Evolutionary conservation across 2,329 filamentous ascomycete species (phyloP).

Genomic region (Emericellopsis cladophorae): DNA sequence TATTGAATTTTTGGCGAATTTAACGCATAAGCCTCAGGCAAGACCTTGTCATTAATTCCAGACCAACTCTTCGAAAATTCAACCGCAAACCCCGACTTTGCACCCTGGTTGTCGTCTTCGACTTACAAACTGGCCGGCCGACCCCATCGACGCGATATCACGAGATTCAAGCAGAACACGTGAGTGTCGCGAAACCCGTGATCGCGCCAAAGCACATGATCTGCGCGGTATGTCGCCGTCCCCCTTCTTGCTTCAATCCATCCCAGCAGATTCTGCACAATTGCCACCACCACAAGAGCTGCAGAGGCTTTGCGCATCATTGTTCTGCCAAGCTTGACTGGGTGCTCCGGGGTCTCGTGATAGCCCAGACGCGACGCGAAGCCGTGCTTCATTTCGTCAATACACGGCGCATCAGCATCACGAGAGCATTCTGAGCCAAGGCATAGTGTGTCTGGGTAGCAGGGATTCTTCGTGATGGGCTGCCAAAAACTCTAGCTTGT

Average conservation of each 20-base stretch:
- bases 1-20: no score
- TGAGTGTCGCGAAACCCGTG: conserved; percentile 28
- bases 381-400: neutral
- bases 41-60: no score
- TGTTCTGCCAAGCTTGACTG: neutral
- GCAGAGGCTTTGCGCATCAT: neutral
- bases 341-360: neutral
- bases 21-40: no score
- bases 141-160: conserved; percentile 23
- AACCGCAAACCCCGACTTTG: no score
- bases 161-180: conserved; percentile 32
- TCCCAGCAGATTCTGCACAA: neutral
- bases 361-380: neutral
- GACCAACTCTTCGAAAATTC: no score
- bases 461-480: no score
- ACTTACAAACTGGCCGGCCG: no score
- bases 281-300: no score
- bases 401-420: neutral
- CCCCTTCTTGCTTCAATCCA: neutral
- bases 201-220: conserved; percentile 31
- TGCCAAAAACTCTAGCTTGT: no score
- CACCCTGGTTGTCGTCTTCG: no score
- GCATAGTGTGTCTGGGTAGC: no score
- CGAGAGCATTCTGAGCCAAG: neutral
- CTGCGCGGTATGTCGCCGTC: conserved; percentile 26